A percentile compares a stretch with the other conserved stretches of the same genome.
These are phyloP conservation scores for Leavenworthia alabamica DNA, from an alignment of 345 rosid species.

Conservation along the genomic window DNA sequence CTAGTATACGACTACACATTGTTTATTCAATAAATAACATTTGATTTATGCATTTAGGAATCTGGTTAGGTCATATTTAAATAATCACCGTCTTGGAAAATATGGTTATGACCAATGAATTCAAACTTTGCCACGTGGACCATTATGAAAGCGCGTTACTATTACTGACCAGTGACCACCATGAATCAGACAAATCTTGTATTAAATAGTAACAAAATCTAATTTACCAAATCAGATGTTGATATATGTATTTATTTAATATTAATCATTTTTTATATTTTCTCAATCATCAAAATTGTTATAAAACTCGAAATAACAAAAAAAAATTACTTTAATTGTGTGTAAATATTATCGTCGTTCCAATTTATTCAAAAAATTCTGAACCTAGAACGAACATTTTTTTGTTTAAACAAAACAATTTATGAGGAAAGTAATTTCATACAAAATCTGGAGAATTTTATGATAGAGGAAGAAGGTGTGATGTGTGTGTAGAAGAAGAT, in stretches of 20 bases:
- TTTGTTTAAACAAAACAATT: neutral
- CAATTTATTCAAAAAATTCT: conserved; percentile 7
- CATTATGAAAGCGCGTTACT: neutral
- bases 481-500: conserved; percentile 62
- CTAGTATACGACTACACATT: neutral
- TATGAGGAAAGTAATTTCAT: neutral
- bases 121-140: neutral
- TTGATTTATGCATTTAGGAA: neutral
- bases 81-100: conserved; percentile 16
- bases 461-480: conserved; percentile 35
- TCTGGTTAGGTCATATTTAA: neutral
- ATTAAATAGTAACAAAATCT: neutral
- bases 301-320: neutral
- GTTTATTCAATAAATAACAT: neutral
- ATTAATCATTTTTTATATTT: neutral
- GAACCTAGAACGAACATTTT: neutral
- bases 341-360: neutral
- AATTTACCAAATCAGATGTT: neutral
- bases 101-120: neutral
- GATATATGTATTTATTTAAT: neutral
- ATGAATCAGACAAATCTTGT: neutral
- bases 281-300: neutral
- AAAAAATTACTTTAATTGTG: neutral
- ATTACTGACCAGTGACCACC: neutral
- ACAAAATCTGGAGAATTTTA: neutral